Evolutionary conservation across 768 basidiomycete genomes (phyloP).

Genomic region (Chalciporus pseudorubinellus): DNA sequence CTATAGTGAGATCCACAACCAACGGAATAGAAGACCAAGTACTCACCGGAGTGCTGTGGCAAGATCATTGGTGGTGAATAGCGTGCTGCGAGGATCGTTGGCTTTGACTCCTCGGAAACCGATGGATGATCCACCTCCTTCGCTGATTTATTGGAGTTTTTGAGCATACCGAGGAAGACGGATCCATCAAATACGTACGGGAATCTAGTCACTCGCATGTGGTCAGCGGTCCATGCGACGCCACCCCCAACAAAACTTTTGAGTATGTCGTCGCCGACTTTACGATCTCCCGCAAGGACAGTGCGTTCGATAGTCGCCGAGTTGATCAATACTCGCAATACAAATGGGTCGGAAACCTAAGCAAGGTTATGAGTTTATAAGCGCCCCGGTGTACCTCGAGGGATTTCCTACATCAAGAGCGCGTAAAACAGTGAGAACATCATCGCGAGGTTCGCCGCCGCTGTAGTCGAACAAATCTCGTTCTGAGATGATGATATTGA

Average conservation of each 20-base stretch:
- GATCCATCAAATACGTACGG: conserved; percentile 42
- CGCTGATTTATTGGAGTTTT: conserved; percentile 37
- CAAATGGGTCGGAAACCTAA: conserved; percentile 72
- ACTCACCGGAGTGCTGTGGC: conserved; percentile 48
- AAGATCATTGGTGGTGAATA: conserved; percentile 54
- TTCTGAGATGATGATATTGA: conserved; percentile 59
- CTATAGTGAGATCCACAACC: not conserved
- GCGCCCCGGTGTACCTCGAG: not conserved
- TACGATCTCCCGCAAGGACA: conserved; percentile 62
- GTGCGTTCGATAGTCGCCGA: conserved; percentile 65
- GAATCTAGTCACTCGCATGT: conserved; percentile 61
- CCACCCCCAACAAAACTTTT: conserved; percentile 46
- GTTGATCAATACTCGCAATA: conserved; percentile 82
- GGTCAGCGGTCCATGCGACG: conserved; percentile 60
- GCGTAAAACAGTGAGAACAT: conserved; percentile 73
- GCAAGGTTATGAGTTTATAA: not conserved
- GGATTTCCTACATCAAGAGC: conserved; percentile 63
- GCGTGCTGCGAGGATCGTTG: conserved; percentile 40
- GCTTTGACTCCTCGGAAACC: conserved; percentile 31
- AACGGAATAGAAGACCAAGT: not conserved
- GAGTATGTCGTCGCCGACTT: conserved; percentile 57
- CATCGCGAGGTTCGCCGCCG: conserved; percentile 61
- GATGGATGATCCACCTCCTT: conserved; percentile 63
- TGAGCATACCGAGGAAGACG: not conserved
- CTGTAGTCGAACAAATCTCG: conserved; percentile 82